Base-by-base conservation (phyloP, 2,329 filamentous ascomycete species). In the Aspergillus puulaauensis region DNA sequence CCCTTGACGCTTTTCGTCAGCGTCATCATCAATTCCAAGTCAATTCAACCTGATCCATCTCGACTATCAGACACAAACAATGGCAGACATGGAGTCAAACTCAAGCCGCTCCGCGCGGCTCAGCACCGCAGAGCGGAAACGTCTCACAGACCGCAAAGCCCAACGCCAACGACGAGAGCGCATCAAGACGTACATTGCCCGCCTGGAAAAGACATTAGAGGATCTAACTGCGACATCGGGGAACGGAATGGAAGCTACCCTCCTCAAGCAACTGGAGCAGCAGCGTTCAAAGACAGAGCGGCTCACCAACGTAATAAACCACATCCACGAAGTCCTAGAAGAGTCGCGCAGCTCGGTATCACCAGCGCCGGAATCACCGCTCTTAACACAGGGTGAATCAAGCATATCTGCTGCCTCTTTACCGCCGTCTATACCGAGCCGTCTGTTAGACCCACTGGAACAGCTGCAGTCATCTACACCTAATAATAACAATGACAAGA, bases 91-190 rank as follows among this genome's bases (percentile, higher is more conserved):
- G 45, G 35, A 55, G 15, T 24, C 52, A 19, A 55, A 24, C 35
- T 44, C 52, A 19, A 47, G 14, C 15, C 44, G 45, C 11, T 17
- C 44, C 31, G 37, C 52, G 11, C 45, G 52, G 9, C 52, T 55
- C 35, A 55, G 21, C 44, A 49, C 53, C 14, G 54, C 40, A 17
- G 58, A 60, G 17, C 54, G 58, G 11, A 60, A 60, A 53, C 58
- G 58, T 9, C 52, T 57, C 7, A 60, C 58, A 21, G 58, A 60
- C 43, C 58, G 58, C 46, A 53, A 53, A 50, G 58, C 58, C 33
- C 58, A 60, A 43, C 46, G 58, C 17, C 56, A 60, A 21, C 54
- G 55, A 37, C 58, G 58, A 24, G 58, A 60, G 37, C 58, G 58
- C 39, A 54, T 60, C 39, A 60, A 60, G 43, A 39, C 54, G 6